Evolutionary conservation across 805 yeast genomes (phyloP).

Genomic region (Candida dajiaensis): DNA sequence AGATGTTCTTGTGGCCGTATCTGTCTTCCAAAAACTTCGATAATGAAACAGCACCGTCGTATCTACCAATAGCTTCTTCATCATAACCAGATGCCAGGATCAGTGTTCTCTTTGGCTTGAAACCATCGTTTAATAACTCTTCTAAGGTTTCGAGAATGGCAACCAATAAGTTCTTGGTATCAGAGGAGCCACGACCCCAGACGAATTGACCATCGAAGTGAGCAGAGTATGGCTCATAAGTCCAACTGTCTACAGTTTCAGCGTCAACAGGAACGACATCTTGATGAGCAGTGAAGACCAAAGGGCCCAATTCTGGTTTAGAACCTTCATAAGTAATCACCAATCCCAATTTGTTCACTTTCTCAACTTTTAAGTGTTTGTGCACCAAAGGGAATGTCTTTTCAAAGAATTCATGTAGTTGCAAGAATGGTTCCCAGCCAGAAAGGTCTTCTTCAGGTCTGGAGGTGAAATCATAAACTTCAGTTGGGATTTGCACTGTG

Average conservation of each 20-base stretch:
- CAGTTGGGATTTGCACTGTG: constrained; percentile 63
- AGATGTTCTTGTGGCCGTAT: constrained; percentile 54
- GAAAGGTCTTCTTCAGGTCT: constrained; percentile 25
- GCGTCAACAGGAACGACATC: constrained; percentile 77
- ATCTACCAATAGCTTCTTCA: constrained; percentile 63
- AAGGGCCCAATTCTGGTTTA: constrained; percentile 46
- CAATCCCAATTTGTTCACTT: constrained; percentile 58
- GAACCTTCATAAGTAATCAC: constrained; percentile 62
- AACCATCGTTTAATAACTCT: constrained; percentile 40
- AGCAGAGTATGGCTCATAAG: constrained; percentile 60
- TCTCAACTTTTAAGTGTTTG: constrained; percentile 42
- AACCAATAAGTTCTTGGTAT: constrained; percentile 63
- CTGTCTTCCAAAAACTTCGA: constrained; percentile 39
- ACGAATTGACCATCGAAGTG: constrained; percentile 55
- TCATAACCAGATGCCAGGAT: constrained; percentile 68
- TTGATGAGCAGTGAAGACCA: constrained; percentile 70
- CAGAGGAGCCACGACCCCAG: constrained; percentile 73
- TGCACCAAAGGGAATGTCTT: constrained; percentile 52
- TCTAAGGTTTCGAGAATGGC: constrained; percentile 62
- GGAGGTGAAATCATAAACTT: constrained; percentile 47
- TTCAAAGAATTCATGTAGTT: constrained; percentile 44
- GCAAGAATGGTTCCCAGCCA: constrained; percentile 30
- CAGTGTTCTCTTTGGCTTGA: constrained; percentile 53
- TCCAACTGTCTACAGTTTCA: constrained; percentile 58
- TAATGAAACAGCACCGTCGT: constrained; percentile 50